These are phyloP conservation scores for Skeletonema menzelii DNA, from an alignment of 108 stramenopile species.

Conservation along the genomic window DNA sequence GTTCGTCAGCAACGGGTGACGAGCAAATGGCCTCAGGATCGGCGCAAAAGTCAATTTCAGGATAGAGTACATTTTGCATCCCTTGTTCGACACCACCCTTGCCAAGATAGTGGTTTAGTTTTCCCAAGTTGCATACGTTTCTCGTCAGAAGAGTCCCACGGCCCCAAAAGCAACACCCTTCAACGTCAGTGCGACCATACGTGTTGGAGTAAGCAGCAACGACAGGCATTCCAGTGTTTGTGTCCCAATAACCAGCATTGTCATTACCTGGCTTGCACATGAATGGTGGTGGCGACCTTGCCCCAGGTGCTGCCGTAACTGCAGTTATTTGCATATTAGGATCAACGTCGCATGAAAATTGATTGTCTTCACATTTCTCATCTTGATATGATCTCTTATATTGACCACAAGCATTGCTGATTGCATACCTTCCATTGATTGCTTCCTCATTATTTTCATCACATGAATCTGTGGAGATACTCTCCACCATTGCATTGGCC, in stretches of 20 bases:
- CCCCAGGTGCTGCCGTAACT: slow-evolving; percentile 13
- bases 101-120: slow-evolving; percentile 33
- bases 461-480: slow-evolving; percentile 35
- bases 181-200: slow-evolving; percentile 37
- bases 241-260: slow-evolving; percentile 47
- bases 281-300: slow-evolving; percentile 32
- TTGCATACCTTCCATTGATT: slow-evolving; percentile 24
- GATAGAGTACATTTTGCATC: slow-evolving; percentile 20
- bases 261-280: slow-evolving; percentile 32
- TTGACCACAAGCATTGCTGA: slow-evolving; percentile 36
- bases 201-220: slow-evolving; percentile 20
- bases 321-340: slow-evolving; percentile 21
- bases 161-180: slow-evolving; percentile 49
- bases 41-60: slow-evolving; percentile 29
- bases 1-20: slow-evolving; percentile 5
- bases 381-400: slow-evolving; percentile 37
- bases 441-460: slow-evolving; percentile 30
- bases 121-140: slow-evolving; percentile 28
- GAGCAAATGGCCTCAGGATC: slow-evolving; percentile 18
- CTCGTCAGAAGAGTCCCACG: slow-evolving; percentile 34
- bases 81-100: slow-evolving; percentile 22
- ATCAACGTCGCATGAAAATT: slow-evolving; percentile 28
- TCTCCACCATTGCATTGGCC: slow-evolving; percentile 21
- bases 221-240: slow-evolving; percentile 16
- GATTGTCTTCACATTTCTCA: slow-evolving; percentile 11